Evolutionary conservation across 1,139 yeast genomes (phyloP), one percentile per base, ranked within the genome.

Genomic region (Nakaseomyces delphensis): DNA sequence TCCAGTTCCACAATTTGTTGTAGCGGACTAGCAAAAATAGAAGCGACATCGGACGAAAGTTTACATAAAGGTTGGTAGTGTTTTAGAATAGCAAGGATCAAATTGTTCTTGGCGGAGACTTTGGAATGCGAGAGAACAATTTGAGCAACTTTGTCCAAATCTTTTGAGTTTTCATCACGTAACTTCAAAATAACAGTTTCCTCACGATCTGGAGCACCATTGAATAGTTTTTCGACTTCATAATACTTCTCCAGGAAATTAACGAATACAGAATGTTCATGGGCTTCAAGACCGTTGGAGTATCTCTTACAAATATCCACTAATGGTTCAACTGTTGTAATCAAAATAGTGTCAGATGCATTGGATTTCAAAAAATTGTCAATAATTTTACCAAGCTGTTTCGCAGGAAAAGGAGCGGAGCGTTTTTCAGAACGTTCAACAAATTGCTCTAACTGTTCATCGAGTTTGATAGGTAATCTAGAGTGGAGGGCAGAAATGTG

Each of bases 401-500:
- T 85, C 38, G 96, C 89, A 41, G 99, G 99, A 79, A 91, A 91
- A 49, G 86, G 93, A 39, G 84, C 85, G 50, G 71, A 67, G 65
- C 95, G 78, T 41, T 75, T 69, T 50, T 71, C 71, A 31, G 83
- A 69, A 63, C 85, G 77, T 42, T 82, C 85, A 50, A 91, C 72
- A 46, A 84, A 69, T 28, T 77, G 68, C 11, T 73, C 64, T 55
- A 91, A 71, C 38, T 77, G 71, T 44, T 77, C 74, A 59, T 87
- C 94, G 51, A 91, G 73, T 56, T 81, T 77, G 2, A 72, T 59
- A 38, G 96, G 95, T 57, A 91, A 69, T 69, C 98, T 80, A 18
- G 95, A 80, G 63, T 89, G 96, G 56, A 91, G 71, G 30, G 97
- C 96, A 48, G 96, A 85, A 31, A 83, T 78, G 52, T 81, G 84